phyloP scores from a whole-genome alignment of 2,329 filamentous ascomycete species.

The Penicillium italicum region DNA sequence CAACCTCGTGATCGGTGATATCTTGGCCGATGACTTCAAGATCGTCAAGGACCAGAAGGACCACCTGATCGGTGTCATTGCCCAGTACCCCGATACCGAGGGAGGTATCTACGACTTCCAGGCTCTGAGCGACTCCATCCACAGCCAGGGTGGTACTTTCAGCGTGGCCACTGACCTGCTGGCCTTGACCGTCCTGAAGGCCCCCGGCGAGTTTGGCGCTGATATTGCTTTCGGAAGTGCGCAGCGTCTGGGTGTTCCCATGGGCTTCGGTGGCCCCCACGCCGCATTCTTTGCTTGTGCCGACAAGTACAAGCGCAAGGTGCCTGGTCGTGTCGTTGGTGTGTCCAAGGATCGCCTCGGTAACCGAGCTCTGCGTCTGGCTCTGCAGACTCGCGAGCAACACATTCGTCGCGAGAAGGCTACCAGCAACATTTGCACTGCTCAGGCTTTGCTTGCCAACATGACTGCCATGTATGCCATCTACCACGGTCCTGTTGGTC shows the following conservation, averaged over 20 bases:
- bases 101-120: constrained; percentile 76
- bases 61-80: constrained; percentile 80
- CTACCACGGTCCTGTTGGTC: constrained; percentile 82
- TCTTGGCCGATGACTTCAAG: constrained; percentile 62
- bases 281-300: constrained; percentile 92
- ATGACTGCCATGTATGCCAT: constrained; percentile 94
- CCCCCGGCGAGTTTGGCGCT: constrained; percentile 89
- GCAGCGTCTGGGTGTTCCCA: constrained; percentile 85
- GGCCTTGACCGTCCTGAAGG: constrained; percentile 79
- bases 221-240: constrained; percentile 93
- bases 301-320: constrained; percentile 90
- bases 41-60: constrained; percentile 71
- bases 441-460: constrained; percentile 88
- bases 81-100: constrained; percentile 91
- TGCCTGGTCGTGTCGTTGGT: constrained; percentile 85
- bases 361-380: constrained; percentile 73
- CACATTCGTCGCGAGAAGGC: constrained; percentile 96
- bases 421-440: constrained; percentile 95
- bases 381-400: constrained; percentile 90
- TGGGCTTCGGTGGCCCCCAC: constrained; percentile 92
- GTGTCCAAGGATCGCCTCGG: constrained; percentile 88
- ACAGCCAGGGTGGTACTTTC: constrained; percentile 73
- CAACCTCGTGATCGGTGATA: constrained; percentile 68
- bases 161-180: constrained; percentile 86
- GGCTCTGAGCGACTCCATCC: constrained; percentile 69